Base-by-base conservation (phyloP, 2,329 filamentous ascomycete genomes). In the Juglanconis sp. region DNA sequence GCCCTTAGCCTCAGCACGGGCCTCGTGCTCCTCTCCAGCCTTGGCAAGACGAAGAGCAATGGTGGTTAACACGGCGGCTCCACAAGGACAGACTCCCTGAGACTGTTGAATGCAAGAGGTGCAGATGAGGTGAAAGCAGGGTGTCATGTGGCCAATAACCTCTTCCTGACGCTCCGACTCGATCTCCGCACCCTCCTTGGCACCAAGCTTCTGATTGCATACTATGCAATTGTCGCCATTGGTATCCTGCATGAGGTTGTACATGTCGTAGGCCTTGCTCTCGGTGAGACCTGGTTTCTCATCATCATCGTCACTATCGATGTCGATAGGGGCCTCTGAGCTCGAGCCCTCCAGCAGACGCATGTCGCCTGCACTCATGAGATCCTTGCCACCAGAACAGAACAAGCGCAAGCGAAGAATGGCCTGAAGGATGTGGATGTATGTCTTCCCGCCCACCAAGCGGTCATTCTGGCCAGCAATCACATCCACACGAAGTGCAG, bases 331-430 rank as follows among this genome's bases (percentile, higher is more conserved):
- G 65, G 91, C 91, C 44, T 91, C 88, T 8, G 87, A 86, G n/a
- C 87, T 92, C 73, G 91, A 83, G 31, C 93, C 94, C 70, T 92
- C 89, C 54, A 94, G 85, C 3, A 89, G 81, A 65, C 89, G 87
- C 50, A 96, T 78, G 68, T 98, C 94, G 24, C 94, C 89, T 40
- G 93, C 87, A 59, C 87, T 91, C 3, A 99, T 81, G 7, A 99
- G 83, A 62, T 98, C 94, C 65, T 89, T 90, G n/a, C 95, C 95
- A 71, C 97, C 94, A 1, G 93, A 95, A 70, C 93, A 97, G 55
- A 98, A 89, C 46, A 96, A 82, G 9, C 95, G 90, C 17, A 99
- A 84, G 35, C 94, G 89, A 65, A 96, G 83, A 69, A 99, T 96
- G 4, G 92, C 91, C 65, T 95, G 93, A 63, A 99, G 77, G 51